A percentile compares a stretch with the other conserved stretches of the same genome.
phyloP scores from a whole-genome alignment of 2,329 filamentous ascomycete genomes.

The Ophiostoma sp. region DNA sequence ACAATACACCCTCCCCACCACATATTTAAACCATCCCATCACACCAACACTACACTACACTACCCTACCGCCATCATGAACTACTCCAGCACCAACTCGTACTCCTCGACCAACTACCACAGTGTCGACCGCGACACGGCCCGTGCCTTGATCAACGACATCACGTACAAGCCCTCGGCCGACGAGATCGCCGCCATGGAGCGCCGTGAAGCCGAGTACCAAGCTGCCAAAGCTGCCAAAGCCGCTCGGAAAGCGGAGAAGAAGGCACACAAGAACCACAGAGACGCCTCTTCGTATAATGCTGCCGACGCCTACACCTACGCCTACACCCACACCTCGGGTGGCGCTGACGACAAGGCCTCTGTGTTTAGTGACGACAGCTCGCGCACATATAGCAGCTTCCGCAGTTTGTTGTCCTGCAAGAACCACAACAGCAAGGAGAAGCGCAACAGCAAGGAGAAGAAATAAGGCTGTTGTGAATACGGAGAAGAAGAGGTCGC shows the following conservation, averaged over 20 bases:
- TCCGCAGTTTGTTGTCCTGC: constrained; percentile 23
- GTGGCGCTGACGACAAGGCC: constrained; percentile 29
- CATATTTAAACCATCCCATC: neutral
- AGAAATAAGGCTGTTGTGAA: neutral
- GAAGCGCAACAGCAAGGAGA: neutral
- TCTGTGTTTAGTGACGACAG: constrained; percentile 33
- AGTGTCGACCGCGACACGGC: constrained; percentile 16
- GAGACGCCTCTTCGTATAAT: constrained; percentile 12
- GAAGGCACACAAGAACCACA: constrained; percentile 19
- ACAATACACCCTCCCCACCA: neutral
- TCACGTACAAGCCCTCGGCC: constrained; percentile 20
- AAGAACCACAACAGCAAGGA: neutral
- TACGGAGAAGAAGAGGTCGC: no score
- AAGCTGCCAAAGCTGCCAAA: constrained; percentile 22
- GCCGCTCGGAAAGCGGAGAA: constrained; percentile 10
- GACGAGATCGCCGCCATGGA: constrained; percentile 22
- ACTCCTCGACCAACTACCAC: constrained; percentile 10
- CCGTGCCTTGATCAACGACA: constrained; percentile 14
- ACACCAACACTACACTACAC: neutral
- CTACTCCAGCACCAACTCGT: neutral
- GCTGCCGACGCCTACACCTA: neutral
- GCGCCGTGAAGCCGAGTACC: constrained; percentile 8
- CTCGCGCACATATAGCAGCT: constrained; percentile 30
- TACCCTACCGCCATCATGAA: neutral
- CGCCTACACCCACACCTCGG: neutral